Conservation (phyloP, 495 filamentous ascomycete species). For the Staphylotrichum tortipilum region DNA sequence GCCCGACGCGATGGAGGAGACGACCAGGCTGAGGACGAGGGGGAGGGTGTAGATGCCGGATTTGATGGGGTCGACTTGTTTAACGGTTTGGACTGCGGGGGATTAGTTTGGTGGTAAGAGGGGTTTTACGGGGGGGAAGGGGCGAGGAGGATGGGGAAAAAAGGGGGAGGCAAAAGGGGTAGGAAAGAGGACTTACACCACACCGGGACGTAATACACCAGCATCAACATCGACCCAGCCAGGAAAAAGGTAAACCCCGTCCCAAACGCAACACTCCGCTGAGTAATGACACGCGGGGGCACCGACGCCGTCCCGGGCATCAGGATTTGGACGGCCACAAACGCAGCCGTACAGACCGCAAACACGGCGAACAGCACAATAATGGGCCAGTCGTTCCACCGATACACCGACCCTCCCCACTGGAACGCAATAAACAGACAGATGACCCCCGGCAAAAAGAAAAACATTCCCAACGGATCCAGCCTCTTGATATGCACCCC, state of each 20-base stretch:
- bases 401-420: constrained; percentile 71
- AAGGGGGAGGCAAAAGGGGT: too few species aligned
- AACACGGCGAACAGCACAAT: constrained; percentile 62
- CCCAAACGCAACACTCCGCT: constrained; percentile 61
- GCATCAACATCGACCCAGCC: constrained; percentile 59
- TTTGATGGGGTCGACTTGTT: constrained; percentile 46
- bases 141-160: too few species aligned
- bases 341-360: constrained; percentile 51
- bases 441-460: constrained; percentile 66
- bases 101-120: too few species aligned
- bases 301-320: constrained; percentile 68
- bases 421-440: constrained; percentile 71
- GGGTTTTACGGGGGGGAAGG: too few species aligned
- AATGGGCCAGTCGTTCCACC: constrained; percentile 58
- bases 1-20: constrained; percentile 43
- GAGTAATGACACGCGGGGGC: constrained; percentile 60
- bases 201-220: constrained; percentile 59
- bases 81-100: constrained; percentile 64
- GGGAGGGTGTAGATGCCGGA: constrained; percentile 56
- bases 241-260: constrained; percentile 51
- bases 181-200: constrained; percentile 77
- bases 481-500: constrained; percentile 44
- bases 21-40: constrained; percentile 44
- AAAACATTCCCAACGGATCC: constrained; percentile 60
- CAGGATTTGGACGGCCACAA: constrained; percentile 57